These are phyloP conservation scores for Ophiorrhiza pumila DNA, from an alignment of 257 asterid genomes.

Conservation along the genomic window DNA sequence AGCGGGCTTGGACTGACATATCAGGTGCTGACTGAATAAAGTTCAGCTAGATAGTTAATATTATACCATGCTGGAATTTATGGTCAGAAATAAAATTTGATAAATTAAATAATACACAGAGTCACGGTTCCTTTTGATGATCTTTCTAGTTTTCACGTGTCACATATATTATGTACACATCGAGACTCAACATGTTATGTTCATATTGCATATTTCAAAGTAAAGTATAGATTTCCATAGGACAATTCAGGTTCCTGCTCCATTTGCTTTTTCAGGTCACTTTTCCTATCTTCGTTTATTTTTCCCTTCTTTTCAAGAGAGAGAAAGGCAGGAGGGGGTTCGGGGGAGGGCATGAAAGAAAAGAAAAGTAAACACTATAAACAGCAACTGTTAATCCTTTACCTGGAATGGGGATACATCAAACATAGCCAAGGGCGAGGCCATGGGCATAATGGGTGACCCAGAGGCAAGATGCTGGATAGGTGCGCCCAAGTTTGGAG, in stretches of 20 bases:
- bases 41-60: not conserved
- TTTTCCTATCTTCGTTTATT: no score
- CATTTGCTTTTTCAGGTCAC: no score
- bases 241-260: constrained; percentile 11
- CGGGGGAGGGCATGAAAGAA: no score
- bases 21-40: constrained; percentile 62
- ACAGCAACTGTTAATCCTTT: constrained; percentile 19
- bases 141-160: no score
- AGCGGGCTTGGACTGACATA: constrained; percentile 65
- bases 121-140: not conserved
- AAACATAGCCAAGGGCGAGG: constrained; percentile 74
- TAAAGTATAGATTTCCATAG: not conserved
- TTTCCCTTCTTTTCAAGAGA: no score
- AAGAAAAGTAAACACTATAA: not conserved
- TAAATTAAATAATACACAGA: not conserved
- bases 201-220: not conserved
- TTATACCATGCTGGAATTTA: not conserved
- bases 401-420: constrained; percentile 91
- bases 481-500: constrained; percentile 51
- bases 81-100: no score
- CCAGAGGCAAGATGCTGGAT: constrained; percentile 84
- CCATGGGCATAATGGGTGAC: constrained; percentile 76
- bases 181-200: not conserved
- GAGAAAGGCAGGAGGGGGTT: not conserved
- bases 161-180: not conserved